Base-by-base conservation (phyloP, 2,329 filamentous ascomycete species). In the Hypoxylon rubiginosum region DNA sequence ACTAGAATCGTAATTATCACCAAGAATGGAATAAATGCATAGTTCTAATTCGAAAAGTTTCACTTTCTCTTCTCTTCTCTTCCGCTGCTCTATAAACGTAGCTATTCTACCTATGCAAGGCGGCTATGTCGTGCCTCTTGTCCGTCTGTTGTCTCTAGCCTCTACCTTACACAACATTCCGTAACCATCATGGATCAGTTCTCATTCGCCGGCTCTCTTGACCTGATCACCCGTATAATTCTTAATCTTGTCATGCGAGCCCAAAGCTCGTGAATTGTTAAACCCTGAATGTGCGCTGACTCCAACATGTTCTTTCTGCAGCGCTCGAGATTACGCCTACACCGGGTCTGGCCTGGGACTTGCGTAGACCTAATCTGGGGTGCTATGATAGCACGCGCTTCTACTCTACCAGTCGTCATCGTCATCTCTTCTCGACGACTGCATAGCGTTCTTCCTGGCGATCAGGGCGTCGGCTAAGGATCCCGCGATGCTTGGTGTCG, bases 401-500 rank as follows among this genome's bases (percentile, higher is more conserved):
- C 17, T 58, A 34, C 53, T 70, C 62, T 80, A 92, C 90, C 90
- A 92, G 75, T 92, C 89, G 69, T 91, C 90, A 50, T 92, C 90
- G 17, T 91, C 89, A 19, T 90, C 86, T 61, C 87, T 84, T 78
- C 88, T 88, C 74, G 88, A 88, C 74, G 86, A 88, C 74, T 90
- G 89, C 90, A 93, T 93, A 5, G 91, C 91, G 69, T 88, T 89
- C 82, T 94, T 91, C 73, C 92, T 85, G 46, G 91, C 91, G 72
- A 92, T 82, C 72, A 96, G 81, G n/a, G 92, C 92, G 76, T 94
- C 92, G 2, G 92, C 92, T 71, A 96, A 80, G 49, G 91, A 92
- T 52, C 91, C 91, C 3, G 88, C 90, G 66, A 93, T 77, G 76
- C 90, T 92, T 13, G 90, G 87, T 39, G 87, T 93, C 3, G 91